Base-by-base conservation (phyloP, 371 early-diverging fungal genomes). In the Mucor sp. region DNA sequence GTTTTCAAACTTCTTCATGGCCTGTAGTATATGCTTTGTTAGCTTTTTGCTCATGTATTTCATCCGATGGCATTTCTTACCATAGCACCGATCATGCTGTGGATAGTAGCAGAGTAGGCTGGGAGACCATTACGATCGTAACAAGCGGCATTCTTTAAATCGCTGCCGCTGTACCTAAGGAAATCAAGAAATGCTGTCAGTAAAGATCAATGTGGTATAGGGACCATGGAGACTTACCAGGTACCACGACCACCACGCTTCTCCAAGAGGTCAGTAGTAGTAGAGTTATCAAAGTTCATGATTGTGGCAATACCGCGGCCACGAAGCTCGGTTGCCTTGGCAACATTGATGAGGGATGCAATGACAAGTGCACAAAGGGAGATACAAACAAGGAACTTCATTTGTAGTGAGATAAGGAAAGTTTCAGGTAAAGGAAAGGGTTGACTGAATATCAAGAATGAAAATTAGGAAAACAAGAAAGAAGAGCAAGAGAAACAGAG, bases 71-170 rank as follows among this genome's bases (percentile, higher is more conserved):
- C 17, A 27, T 21, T 9, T 60, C 11, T 72, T 75, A 81, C 81
- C 84, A 83, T 81, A 30, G 84, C 84, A 65, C 81, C 81, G 66
- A 83, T 79, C 78, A 81, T 72, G 37, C 72, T 73, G 63, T 79
- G 66, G 56, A 70, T 61, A 5, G 71, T 68, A 47, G 84, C 81
- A 69, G 73, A 68, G 67, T 69, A 83, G 28, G 67, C 56, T 33
- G 72, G 76, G 58, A 81, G 78, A 39, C 81, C 81, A 28, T 78
- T 78, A 66, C 81, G 74, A 48, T 70, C 84, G 56, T 83, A 83
- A 71, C 84, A 83, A 53, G 81, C 84, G 59, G 84, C 84, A 58
- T 83, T 77, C 28, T 78, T 79, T 69, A 83, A 71, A 61, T 81
- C 84, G 39, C 47, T 57, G 33, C 84, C 84, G 43, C 69, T 70